A percentile compares a stretch with the other conserved stretches of the same genome.
Evolutionary conservation across 768 basidiomycete species (phyloP).

Genomic region (Mycena haematopus): DNA sequence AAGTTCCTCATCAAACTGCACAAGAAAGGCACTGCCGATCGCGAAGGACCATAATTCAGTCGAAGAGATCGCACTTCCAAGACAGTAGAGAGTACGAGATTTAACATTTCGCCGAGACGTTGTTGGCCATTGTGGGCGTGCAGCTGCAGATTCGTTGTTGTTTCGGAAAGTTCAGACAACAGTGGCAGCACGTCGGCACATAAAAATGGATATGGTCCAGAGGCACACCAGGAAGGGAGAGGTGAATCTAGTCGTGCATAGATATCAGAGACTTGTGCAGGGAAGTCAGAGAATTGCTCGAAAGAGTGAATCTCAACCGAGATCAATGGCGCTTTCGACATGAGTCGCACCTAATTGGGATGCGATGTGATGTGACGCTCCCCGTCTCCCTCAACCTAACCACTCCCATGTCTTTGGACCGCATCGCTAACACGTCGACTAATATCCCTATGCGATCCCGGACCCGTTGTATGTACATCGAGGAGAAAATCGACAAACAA

Average conservation of each 20-base stretch:
- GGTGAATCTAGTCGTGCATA: background rate
- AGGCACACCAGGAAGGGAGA: slow-evolving; percentile 18
- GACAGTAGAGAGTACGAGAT: slow-evolving; percentile 11
- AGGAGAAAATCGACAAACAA: no score
- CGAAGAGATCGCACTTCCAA: slow-evolving; percentile 8
- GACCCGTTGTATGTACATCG: no score
- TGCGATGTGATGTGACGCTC: no score
- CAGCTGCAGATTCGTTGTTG: background rate
- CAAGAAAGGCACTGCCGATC: slow-evolving; percentile 7
- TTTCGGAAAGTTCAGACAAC: slow-evolving; percentile 6
- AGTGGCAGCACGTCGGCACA: slow-evolving; percentile 3
- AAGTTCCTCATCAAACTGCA: slow-evolving; percentile 5
- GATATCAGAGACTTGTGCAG: background rate
- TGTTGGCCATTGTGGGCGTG: background rate
- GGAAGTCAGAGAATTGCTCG: slow-evolving; percentile 3
- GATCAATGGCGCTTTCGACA: background rate
- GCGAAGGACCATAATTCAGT: slow-evolving; percentile 8
- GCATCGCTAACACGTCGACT: no score
- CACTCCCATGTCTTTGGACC: no score
- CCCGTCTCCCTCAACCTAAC: no score
- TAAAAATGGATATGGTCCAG: slow-evolving; percentile 15
- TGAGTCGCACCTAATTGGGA: background rate
- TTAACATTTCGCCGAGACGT: slow-evolving; percentile 1
- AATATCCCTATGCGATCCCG: no score
- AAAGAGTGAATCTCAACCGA: slow-evolving; percentile 13